Conservation (phyloP, 2,329 filamentous ascomycete genomes). For the Calonectria ilicicola region DNA sequence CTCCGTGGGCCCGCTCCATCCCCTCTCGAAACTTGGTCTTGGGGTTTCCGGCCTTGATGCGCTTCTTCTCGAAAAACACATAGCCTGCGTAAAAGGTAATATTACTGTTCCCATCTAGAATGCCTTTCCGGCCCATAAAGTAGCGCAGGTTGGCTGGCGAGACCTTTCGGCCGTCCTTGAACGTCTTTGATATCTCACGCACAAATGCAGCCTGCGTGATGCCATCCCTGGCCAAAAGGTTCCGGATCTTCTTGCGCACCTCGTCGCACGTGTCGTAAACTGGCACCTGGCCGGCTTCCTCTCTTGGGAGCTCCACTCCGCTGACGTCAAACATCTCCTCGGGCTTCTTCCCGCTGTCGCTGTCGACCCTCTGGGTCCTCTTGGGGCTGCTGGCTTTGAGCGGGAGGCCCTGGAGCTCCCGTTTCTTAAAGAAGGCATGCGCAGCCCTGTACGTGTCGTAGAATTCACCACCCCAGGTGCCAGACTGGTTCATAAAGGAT, state of each 20-base stretch:
- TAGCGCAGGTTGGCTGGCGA: slow-evolving; percentile 57
- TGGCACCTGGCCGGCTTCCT: slow-evolving; percentile 57
- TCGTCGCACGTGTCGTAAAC: slow-evolving; percentile 70
- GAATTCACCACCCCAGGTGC: slow-evolving; percentile 50
- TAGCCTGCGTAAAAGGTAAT: slow-evolving; percentile 66
- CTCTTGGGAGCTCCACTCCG: slow-evolving; percentile 57
- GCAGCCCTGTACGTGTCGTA: slow-evolving; percentile 51
- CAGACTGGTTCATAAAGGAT: slow-evolving; percentile 62
- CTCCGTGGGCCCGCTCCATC: slow-evolving; percentile 58
- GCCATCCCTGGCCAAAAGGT: slow-evolving; percentile 55
- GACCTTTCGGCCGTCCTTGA: slow-evolving; percentile 51
- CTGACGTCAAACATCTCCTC: slow-evolving; percentile 54
- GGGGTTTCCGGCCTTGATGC: slow-evolving; percentile 62
- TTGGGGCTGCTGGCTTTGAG: slow-evolving; percentile 49
- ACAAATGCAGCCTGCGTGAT: slow-evolving; percentile 65
- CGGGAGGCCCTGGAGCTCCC: slow-evolving; percentile 61
- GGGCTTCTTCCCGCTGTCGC: slow-evolving; percentile 34
- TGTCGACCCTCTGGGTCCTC: slow-evolving; percentile 37
- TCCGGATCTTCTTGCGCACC: slow-evolving; percentile 67
- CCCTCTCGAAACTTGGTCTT: slow-evolving; percentile 63
- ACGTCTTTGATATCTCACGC: slow-evolving; percentile 59
- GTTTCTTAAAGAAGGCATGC: slow-evolving; percentile 61
- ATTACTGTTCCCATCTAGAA: slow-evolving; percentile 60
- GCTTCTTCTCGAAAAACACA: slow-evolving; percentile 70
- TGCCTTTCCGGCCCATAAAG: slow-evolving; percentile 64